Evolutionary conservation across 176 grass and related monocot species (phyloP), one percentile per base, ranked within the genome.

Genomic region (Cenchrus fungigraminus): DNA sequence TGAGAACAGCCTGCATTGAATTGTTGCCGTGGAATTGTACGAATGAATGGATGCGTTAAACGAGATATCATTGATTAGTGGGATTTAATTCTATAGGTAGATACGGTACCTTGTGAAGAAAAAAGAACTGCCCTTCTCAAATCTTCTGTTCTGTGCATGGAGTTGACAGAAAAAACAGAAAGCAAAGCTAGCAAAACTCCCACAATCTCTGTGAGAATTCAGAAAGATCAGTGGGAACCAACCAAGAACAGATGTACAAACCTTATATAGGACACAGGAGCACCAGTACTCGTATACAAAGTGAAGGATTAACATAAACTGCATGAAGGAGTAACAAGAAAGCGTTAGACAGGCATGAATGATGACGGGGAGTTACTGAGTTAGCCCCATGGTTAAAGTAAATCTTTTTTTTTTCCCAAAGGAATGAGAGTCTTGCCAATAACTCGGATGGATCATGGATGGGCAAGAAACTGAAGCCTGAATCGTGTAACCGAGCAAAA

Each of bases 361-460:
- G 51, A 60, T 28, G 78, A 2, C 31, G 31, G 52, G 58, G 28
- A 79, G 60, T 87, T 87, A 9, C 37, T 40, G 37, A 40, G 37
- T 40, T 40, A 56, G 58, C 47, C 69, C 32, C 59, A 67, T 65
- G 22, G 59, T 61, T n/a, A 11, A 4, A 28, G 37, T 40, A 34
- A 34, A 34, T 34, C 34, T 3, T 34, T 34, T 15, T 12, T 64
- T 64, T 31, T 25, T 25, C 28, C 7, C 9, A 16, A 32, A 12
- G 65, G 34, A 3, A 59, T 77, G 67, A 71, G 49, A 68, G 67
- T 84, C 1, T 84, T 32, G 56, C 65, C 34, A 40, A 40, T 40
- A 74, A 89, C 5, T 68, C 85, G n/a, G 31, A 32, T 89, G n/a
- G 85, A 89, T 80, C 1, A 32, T 89, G n/a, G 85, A 89, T 80